phyloP scores from a whole-genome alignment of 2,329 filamentous ascomycete species.

The Eurotiales sp. region DNA sequence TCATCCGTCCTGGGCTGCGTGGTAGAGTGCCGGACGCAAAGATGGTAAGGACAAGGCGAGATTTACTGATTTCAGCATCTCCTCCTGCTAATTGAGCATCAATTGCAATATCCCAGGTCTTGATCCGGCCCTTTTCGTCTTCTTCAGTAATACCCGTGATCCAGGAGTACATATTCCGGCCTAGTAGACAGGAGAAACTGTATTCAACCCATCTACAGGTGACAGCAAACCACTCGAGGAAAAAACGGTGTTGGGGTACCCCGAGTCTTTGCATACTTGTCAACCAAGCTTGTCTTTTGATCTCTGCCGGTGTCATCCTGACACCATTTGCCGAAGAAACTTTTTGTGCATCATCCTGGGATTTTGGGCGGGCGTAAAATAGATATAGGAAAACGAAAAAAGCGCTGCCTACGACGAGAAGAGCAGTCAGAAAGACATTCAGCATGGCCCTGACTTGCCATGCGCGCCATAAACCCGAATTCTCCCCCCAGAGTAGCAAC shows the following conservation, averaged over 20 bases:
- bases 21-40: slow-evolving; percentile 85
- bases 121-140: slow-evolving; percentile 79
- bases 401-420: slow-evolving; percentile 51
- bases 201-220: slow-evolving; percentile 78
- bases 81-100: slow-evolving; percentile 91
- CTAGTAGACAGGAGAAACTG: slow-evolving; percentile 72
- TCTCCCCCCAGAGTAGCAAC: slow-evolving; percentile 17
- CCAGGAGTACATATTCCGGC: slow-evolving; percentile 70
- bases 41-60: slow-evolving; percentile 77
- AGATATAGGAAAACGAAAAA: slow-evolving; percentile 56
- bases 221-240: slow-evolving; percentile 79
- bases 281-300: slow-evolving; percentile 85
- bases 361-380: slow-evolving; percentile 55
- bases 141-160: slow-evolving; percentile 78
- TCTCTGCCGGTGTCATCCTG: slow-evolving; percentile 68
- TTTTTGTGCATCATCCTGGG: slow-evolving; percentile 45
- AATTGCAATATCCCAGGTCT: slow-evolving; percentile 89
- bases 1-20: slow-evolving; percentile 74
- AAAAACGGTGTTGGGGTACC: slow-evolving; percentile 81
- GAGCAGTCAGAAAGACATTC: slow-evolving; percentile 48
- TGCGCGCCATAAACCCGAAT: slow-evolving; percentile 28
- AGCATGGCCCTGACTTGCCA: slow-evolving; percentile 36
- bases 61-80: slow-evolving; percentile 84
- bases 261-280: slow-evolving; percentile 90
- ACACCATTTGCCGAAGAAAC: slow-evolving; percentile 21